phyloP scores from a whole-genome alignment of 306 rosid species.

The Hippophae tibetana region DNA sequence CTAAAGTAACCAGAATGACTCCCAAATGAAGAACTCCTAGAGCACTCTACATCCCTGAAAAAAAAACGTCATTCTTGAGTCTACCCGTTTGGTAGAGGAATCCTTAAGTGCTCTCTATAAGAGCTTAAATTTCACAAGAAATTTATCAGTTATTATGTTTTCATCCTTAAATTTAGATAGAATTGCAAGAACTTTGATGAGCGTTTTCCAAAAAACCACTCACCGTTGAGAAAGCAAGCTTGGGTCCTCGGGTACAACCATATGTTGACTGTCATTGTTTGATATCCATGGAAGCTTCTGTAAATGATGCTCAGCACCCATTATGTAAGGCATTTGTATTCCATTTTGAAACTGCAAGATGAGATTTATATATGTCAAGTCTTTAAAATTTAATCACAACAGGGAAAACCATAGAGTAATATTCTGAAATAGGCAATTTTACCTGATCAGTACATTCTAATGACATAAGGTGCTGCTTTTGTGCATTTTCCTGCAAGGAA shows the following conservation, averaged over 20 bases:
- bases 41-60: constrained; percentile 66
- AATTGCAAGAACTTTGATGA: too few species aligned
- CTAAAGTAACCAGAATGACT: constrained; percentile 47
- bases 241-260: constrained; percentile 55
- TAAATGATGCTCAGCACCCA: constrained; percentile 62
- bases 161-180: too few species aligned
- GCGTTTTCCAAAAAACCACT: constrained; percentile 2
- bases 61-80: neutral
- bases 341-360: constrained; percentile 67
- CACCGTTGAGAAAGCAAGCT: constrained; percentile 58
- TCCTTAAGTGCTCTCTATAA: neutral
- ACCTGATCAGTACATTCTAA: too few species aligned
- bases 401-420: too few species aligned
- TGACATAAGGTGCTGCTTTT: too few species aligned
- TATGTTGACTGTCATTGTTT: constrained; percentile 35
- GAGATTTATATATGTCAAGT: constrained; percentile 6
- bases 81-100: neutral
- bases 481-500: too few species aligned
- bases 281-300: constrained; percentile 66
- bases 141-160: too few species aligned
- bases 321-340: constrained; percentile 50
- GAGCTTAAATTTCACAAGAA: too few species aligned
- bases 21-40: constrained; percentile 48
- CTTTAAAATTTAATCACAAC: too few species aligned
- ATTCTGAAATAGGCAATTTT: too few species aligned